Evolutionary conservation across 768 basidiomycete genomes (phyloP).

Genomic region (Calocybe gangraenosa): DNA sequence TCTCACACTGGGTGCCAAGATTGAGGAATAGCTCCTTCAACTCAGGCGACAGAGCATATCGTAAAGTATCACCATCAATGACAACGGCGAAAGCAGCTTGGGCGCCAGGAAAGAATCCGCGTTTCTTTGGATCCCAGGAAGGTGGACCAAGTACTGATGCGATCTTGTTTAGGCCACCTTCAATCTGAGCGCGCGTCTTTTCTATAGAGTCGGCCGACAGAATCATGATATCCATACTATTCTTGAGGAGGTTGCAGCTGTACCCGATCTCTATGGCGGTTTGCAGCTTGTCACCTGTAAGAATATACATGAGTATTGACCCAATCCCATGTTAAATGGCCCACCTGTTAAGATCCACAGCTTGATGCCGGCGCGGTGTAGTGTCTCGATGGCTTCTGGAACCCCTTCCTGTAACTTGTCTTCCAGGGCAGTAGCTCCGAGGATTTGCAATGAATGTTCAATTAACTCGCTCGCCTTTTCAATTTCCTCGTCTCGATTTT

Average conservation of each 20-base stretch:
- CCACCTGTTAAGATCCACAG: constrained; percentile 94
- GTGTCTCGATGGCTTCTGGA: constrained; percentile 88
- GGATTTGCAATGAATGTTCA: constrained; percentile 77
- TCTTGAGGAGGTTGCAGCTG: constrained; percentile 92
- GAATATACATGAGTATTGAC: not conserved
- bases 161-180: constrained; percentile 92
- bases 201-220: constrained; percentile 79
- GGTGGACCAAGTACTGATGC: constrained; percentile 82
- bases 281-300: constrained; percentile 88
- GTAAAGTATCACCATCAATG: constrained; percentile 92
- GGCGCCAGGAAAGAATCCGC: constrained; percentile 64
- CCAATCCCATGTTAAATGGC: constrained; percentile 10
- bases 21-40: constrained; percentile 87
- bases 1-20: constrained; percentile 93
- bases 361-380: constrained; percentile 94
- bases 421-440: constrained; percentile 95
- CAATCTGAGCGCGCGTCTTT: constrained; percentile 79
- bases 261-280: constrained; percentile 98
- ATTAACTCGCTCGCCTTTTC: constrained; percentile 83
- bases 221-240: constrained; percentile 96
- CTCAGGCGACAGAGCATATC: constrained; percentile 70
- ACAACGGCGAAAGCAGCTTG: constrained; percentile 87
- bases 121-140: constrained; percentile 50
- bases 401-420: constrained; percentile 98
- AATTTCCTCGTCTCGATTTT: constrained; percentile 86